Conservation (phyloP, 352 stramenopile genomes). For the Aphanomyces stellatus region DNA sequence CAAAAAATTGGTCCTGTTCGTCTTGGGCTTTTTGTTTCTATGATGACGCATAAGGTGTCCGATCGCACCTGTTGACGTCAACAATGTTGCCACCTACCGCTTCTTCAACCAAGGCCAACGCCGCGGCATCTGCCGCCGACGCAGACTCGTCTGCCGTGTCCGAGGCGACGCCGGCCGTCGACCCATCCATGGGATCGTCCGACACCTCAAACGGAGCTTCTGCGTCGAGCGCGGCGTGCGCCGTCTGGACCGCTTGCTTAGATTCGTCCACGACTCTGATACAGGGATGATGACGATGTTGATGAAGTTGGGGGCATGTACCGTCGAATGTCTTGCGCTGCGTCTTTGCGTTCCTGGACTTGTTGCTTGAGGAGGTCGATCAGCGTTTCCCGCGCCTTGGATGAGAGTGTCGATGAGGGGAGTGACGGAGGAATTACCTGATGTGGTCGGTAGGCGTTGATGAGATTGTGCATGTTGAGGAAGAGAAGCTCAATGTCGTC, state of each 20-base stretch:
- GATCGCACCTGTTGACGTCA: no score
- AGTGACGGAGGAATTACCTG: constrained; percentile 27
- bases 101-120: background rate
- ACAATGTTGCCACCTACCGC: background rate
- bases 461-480: constrained; percentile 87
- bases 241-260: background rate
- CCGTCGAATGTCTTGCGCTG: constrained; percentile 59
- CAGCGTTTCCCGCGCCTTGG: constrained; percentile 57
- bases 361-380: constrained; percentile 76
- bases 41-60: background rate
- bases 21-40: background rate
- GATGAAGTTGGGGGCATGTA: constrained; percentile 11
- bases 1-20: constrained; percentile 15
- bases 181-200: background rate
- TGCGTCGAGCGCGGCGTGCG: background rate
- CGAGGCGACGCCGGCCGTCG: background rate
- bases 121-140: background rate
- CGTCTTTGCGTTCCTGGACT: constrained; percentile 65
- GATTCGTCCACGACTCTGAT: background rate
- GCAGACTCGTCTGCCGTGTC: background rate
- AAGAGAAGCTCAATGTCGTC: constrained; percentile 80
- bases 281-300: background rate
- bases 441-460: constrained; percentile 80
- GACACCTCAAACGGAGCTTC: background rate
- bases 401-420: background rate